Base-by-base conservation (phyloP, 2,329 filamentous ascomycete species). In the Arthrobotrys conoides region DNA sequence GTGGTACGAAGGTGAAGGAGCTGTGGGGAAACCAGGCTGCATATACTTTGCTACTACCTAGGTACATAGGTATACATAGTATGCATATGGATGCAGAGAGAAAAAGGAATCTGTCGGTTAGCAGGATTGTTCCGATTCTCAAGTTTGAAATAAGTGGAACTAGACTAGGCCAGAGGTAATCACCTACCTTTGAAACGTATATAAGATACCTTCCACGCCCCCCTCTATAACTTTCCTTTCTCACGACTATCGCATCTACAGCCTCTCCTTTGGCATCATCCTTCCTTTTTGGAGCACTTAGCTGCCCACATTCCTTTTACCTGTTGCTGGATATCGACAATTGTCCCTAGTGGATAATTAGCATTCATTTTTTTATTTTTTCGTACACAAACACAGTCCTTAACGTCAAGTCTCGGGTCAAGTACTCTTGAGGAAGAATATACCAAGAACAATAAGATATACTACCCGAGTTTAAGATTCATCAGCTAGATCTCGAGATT, bases 301-400 rank as follows among this genome's bases (percentile, higher is more conserved):
- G 20, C 66, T 68, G 55, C 68, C 55, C 53, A 72, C 75, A 69
- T 72, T 78, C 75, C 68, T 78, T 75, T 78, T 63, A 46, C n/a
- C 30, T 65, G 66, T 77, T 63, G 61, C 68, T 71, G 30, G 75
- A 68, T 72, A 36, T 53, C 68, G 30, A 59, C 53, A 38, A 77
- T 55, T 64, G 63, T 78, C 75, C 75, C 75, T 64, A 78, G 75
- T 38, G 75, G 75, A 78, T 78, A 78, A 49, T 64, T 51, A 71
- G 48, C 30, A n/a, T 72, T 36, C 9, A 36, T 36, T 27, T 59
- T 59, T 44, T 59, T 66, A 51, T 57, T 66, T 49, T 41, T 66
- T 59, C 44, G n/a, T n/a, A 44, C 14, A 6, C 1, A 46, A 2
- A 61, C 20, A 66, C 75, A 65, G 53, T 78, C 75, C 63, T 72